Base-by-base conservation (phyloP, 1,284 basidiomycete species). In the Puccinia coronata region DNA sequence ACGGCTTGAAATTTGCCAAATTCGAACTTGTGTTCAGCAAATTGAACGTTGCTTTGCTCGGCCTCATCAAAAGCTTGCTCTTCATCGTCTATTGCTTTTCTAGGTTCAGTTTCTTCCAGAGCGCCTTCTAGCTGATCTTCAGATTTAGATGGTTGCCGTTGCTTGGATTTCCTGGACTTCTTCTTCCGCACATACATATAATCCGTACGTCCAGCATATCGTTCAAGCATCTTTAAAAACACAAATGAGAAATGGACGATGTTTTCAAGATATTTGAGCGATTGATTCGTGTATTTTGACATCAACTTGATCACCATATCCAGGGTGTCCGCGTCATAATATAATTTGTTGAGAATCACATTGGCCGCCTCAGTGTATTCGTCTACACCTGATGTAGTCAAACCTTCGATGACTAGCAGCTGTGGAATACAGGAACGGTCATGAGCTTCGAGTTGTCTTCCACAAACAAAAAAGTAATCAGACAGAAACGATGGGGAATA, bases 241-340 rank as follows among this genome's bases (percentile, higher is more conserved):
- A 91, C 91, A 84, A 94, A 94, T 0, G 92, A 91, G 80, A 97
- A 89, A 84, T 92, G 88, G 59, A 98, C 89, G 82, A 93, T 91
- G 0, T 94, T 90, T 84, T 95, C 92, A 73, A 98, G 90, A 87
- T 94, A 97, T 11, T 91, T 88, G 78, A 88, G 84, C 90, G 83
- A 91, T 90, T 86, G 87, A 51, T 91, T 89, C 84, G 91, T 92
- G 88, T 94, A 96, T 47, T 88, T 88, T 59, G 90, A 88, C 77
- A 97, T 86, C 77, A 92, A 91, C 36, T 92, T 91, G 57, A 95
- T 88, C 0, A 94, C 90, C 31, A 95, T 90, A 84, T 97, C 95
- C 69, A 98, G 90, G 23, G 95, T 91, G 83, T 96, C 93, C 49
- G 93, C 94, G 84, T 95, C 95, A 87, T 97, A 98, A 84, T 97